A percentile compares a stretch with the other conserved stretches of the same genome.
These are phyloP conservation scores for Blastomyces silverae DNA, from an alignment of 2,329 filamentous ascomycete species.

Conservation along the genomic window DNA sequence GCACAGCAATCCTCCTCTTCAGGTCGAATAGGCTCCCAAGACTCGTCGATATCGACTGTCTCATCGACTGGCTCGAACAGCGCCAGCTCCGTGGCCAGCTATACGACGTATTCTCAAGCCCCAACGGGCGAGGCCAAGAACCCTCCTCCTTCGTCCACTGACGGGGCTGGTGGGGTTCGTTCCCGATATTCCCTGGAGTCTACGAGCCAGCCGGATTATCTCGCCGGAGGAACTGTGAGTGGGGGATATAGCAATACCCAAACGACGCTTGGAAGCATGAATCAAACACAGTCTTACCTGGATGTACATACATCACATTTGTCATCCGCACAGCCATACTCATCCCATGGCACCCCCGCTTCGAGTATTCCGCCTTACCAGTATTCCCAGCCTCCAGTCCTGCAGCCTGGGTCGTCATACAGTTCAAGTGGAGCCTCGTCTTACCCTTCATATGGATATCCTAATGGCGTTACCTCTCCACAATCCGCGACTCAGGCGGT, in stretches of 20 bases:
- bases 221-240: conserved; percentile 32
- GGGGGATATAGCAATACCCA: conserved; percentile 40
- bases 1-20: conserved; percentile 59
- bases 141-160: conserved; percentile 53
- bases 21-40: conserved; percentile 65
- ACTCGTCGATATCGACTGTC: conserved; percentile 41
- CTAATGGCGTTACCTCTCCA: conserved; percentile 74
- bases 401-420: conserved; percentile 70
- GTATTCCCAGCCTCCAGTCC: conserved; percentile 63
- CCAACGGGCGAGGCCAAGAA: conserved; percentile 54
- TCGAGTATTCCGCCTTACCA: conserved; percentile 67
- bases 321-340: conserved; percentile 66
- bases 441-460: conserved; percentile 66
- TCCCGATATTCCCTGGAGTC: conserved; percentile 33
- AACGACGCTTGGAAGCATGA: conserved; percentile 58
- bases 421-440: conserved; percentile 47
- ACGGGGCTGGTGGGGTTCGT: conserved; percentile 48
- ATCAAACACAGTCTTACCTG: conserved; percentile 73
- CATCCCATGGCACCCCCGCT: conserved; percentile 70
- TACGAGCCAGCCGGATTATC: conserved; percentile 31
- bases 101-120: conserved; percentile 50
- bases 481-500: conserved; percentile 61
- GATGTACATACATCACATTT: conserved; percentile 74
- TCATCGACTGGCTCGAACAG: conserved; percentile 45
- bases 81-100: conserved; percentile 51